Evolutionary conservation across 805 yeast genomes (phyloP).

Genomic region (Candida tibetensis): DNA sequence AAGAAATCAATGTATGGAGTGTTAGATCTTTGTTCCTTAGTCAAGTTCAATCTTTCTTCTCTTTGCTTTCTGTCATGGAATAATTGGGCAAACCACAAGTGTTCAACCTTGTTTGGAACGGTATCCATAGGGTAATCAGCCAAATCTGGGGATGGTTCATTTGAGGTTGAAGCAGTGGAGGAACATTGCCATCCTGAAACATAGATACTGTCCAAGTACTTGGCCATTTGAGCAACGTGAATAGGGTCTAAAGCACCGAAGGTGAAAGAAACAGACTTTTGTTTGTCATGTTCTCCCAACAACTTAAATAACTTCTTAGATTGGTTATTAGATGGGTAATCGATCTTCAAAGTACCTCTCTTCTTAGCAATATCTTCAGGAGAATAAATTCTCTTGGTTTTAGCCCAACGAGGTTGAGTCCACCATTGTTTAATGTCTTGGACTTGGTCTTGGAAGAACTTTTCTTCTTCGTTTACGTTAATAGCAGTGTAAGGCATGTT

Average conservation of each 20-base stretch:
- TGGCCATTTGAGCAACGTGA: conserved; percentile 95
- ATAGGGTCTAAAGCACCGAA: conserved; percentile 96
- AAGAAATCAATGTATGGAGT: conserved; percentile 78
- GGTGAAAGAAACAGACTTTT: conserved; percentile 78
- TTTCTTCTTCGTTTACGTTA: conserved; percentile 60
- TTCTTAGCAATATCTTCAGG: conserved; percentile 87
- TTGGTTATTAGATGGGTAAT: conserved; percentile 74
- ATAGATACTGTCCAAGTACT: conserved; percentile 86
- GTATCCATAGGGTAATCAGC: conserved; percentile 99
- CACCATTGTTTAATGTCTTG: conserved; percentile 84
- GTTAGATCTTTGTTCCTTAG: conserved; percentile 65
- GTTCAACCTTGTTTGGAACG: conserved; percentile 97
- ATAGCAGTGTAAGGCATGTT: conserved; percentile 55
- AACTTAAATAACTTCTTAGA: conserved; percentile 77
- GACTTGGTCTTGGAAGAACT: conserved; percentile 63
- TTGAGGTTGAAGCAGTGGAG: conserved; percentile 94
- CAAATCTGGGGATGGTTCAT: conserved; percentile 97
- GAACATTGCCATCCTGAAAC: conserved; percentile 99
- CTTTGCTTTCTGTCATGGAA: conserved; percentile 97
- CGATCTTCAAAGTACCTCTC: conserved; percentile 74
- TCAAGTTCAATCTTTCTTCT: conserved; percentile 66
- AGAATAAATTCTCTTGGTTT: conserved; percentile 82
- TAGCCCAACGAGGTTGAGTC: conserved; percentile 87
- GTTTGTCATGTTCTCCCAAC: conserved; percentile 66
- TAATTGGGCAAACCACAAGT: conserved; percentile 91